Base-by-base conservation (phyloP, 1,139 yeast species). In the Hemisphaericaspora xylanilytica region DNA sequence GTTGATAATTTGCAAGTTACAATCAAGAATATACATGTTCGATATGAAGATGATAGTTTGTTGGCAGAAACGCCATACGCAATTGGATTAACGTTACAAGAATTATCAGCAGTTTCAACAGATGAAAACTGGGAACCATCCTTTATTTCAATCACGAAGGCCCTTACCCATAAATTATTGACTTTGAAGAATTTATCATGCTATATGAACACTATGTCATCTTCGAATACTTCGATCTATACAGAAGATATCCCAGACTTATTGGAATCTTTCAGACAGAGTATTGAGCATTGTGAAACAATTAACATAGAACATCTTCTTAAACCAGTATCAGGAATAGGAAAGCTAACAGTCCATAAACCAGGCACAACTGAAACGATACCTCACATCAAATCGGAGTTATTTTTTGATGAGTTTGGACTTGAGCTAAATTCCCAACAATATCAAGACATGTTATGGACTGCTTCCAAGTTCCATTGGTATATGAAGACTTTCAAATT, bases 1-100 rank as follows among this genome's bases (percentile, higher is more conserved):
- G 84, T 92, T 28, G 98, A 94, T 59, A 94, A 94, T 53, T 66
- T 94, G 40, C 99, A 94, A 58, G 77, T 94, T n/a, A 87, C 95
- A 1, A 87, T 94, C 45, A 85, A 83, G 53, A 88, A 88, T 54
- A 92, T 94, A 44, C 98, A 94, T 59, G 62, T 94, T 13, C 74
- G 98, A 42, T 92, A 90, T 55, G 98, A 94, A 56, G 98, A 94
- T 61, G 75, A 71, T 35, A 72, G 78, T 9, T 71, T 77, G 6
- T 78, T 83, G 50, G 78, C 88, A 0, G 83, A 80, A 46, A 58
- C 65, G 29, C 96, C 97, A 2, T 87, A 87, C 50, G 74, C 97
- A 0, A 64, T 90, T 25, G 99, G 99, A 7, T 51, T 88, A 15
- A 84, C 95, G 0, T 71, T 94, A 40, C 77, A 79, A 36, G 97